These are phyloP conservation scores for Magnusiomyces paraingens DNA, from an alignment of 1,139 yeast genomes.

Conservation along the genomic window DNA sequence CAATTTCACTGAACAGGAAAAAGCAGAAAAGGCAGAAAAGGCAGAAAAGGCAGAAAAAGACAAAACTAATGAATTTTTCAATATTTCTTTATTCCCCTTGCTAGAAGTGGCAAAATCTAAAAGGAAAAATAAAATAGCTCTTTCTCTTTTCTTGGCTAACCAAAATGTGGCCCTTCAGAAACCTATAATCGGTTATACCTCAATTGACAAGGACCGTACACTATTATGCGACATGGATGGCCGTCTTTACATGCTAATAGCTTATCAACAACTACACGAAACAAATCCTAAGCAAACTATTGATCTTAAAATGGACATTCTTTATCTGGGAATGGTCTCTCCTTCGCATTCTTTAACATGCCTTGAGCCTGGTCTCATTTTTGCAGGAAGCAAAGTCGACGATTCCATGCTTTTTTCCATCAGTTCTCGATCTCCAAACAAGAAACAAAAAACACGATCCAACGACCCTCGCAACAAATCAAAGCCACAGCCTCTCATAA, in stretches of 20 bases:
- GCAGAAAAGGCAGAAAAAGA: too few relatives aligned
- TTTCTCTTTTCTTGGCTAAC: background rate
- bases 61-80: too few relatives aligned
- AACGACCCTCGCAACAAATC: background rate
- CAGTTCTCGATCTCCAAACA: background rate
- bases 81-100: too few relatives aligned
- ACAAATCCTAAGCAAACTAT: background rate
- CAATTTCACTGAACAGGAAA: too few relatives aligned
- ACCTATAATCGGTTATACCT: background rate
- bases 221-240: constrained; percentile 1
- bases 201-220: background rate
- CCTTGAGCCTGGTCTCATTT: background rate
- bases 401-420: background rate
- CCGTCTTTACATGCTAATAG: background rate
- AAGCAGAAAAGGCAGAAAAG: too few relatives aligned
- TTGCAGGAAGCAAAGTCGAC: background rate
- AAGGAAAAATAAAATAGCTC: too few relatives aligned
- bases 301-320: background rate
- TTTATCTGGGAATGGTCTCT: background rate
- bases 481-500: background rate
- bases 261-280: background rate
- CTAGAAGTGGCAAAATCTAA: too few relatives aligned
- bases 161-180: background rate
- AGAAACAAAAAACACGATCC: background rate
- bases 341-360: background rate